phyloP scores from a whole-genome alignment of 2,329 filamentous ascomycete species.

The Dactylonectria macrodidyma region DNA sequence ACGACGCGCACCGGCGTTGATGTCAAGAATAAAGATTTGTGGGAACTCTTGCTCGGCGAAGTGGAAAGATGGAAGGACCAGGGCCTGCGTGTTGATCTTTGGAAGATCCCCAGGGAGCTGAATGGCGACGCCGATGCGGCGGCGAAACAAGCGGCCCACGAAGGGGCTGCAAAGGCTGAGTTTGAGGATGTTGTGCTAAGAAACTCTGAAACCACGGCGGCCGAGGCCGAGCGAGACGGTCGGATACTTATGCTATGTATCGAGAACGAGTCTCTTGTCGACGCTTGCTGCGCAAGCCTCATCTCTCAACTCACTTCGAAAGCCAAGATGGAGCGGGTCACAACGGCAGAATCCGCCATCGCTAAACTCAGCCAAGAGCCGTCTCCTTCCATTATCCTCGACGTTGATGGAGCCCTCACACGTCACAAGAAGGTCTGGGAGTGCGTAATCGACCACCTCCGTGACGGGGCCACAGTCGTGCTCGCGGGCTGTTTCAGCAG shows the following conservation, averaged over 20 bases:
- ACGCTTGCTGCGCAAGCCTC: slow-evolving; percentile 3
- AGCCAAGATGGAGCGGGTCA: slow-evolving; percentile 19
- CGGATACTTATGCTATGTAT: slow-evolving; percentile 22
- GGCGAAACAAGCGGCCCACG: slow-evolving; percentile 52
- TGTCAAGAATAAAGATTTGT: slow-evolving; percentile 68
- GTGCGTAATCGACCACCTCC: slow-evolving; percentile 24
- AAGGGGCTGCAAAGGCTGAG: background rate
- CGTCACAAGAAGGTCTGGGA: slow-evolving; percentile 17
- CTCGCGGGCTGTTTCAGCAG: slow-evolving; percentile 21
- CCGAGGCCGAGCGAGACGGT: no score
- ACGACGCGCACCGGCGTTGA: slow-evolving; percentile 47
- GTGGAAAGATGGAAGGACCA: slow-evolving; percentile 49
- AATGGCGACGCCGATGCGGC: slow-evolving; percentile 60
- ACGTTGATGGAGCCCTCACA: slow-evolving; percentile 18
- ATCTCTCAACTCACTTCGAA: slow-evolving; percentile 13
- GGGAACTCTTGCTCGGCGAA: slow-evolving; percentile 63
- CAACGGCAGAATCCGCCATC: slow-evolving; percentile 14
- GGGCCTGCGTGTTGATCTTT: slow-evolving; percentile 60
- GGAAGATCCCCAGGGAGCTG: slow-evolving; percentile 61
- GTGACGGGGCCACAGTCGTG: slow-evolving; percentile 24
- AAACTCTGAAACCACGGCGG: no score
- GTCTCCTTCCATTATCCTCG: slow-evolving; percentile 24
- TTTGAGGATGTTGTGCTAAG: no score
- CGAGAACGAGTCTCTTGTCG: slow-evolving; percentile 9
- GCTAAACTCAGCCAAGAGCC: slow-evolving; percentile 12